phyloP scores from a whole-genome alignment of 768 basidiomycete species.

The Pisolithus sp. region DNA sequence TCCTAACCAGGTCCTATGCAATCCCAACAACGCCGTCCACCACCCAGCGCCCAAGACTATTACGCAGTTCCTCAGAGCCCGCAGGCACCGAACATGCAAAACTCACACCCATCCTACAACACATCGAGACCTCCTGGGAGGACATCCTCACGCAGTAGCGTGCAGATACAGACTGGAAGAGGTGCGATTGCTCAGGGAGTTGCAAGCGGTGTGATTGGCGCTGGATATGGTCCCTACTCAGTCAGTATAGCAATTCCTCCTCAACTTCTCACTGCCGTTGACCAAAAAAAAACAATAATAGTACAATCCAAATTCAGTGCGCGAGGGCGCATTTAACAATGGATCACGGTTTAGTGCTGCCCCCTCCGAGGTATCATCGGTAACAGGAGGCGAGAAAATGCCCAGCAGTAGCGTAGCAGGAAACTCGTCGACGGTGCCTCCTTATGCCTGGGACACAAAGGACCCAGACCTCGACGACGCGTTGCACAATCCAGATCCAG shows the following conservation, averaged over 20 bases:
- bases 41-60: constrained; percentile 47
- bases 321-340: constrained; percentile 39
- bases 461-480: constrained; percentile 88
- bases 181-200: constrained; percentile 68
- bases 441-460: constrained; percentile 68
- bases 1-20: constrained; percentile 21
- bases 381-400: constrained; percentile 32
- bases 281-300: constrained; percentile 15
- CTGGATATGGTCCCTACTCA: constrained; percentile 83
- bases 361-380: constrained; percentile 39
- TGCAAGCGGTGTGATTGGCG: constrained; percentile 73
- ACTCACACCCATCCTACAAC: constrained; percentile 16
- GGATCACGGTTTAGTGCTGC: constrained; percentile 53
- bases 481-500: constrained; percentile 81
- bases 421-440: constrained; percentile 58
- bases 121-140: constrained; percentile 20
- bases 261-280: neutral
- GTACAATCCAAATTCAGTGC: constrained; percentile 49
- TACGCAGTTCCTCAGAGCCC: constrained; percentile 56
- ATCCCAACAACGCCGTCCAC: constrained; percentile 35
- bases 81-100: constrained; percentile 31
- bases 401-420: constrained; percentile 19
- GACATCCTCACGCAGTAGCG: constrained; percentile 22
- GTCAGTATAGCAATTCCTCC: constrained; percentile 36
- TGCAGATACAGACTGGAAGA: constrained; percentile 32